phyloP scores from a whole-genome alignment of 352 stramenopile genomes.

The Thraustochytrium striatum region DNA sequence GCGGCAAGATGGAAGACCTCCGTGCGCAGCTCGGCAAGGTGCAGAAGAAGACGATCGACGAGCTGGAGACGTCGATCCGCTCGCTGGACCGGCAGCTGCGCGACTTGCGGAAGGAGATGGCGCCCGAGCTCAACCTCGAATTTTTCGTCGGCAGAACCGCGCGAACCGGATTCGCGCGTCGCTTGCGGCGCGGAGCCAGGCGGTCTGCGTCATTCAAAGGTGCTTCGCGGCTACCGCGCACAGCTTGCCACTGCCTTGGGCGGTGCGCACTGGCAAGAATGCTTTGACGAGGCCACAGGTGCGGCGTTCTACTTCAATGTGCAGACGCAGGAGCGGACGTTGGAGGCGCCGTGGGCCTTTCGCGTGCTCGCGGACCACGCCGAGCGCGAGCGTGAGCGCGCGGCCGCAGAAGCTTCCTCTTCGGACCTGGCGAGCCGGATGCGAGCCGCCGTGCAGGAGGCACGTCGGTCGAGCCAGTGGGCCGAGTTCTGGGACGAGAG shows the following conservation, averaged over 20 bases:
- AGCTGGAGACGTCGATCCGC: slow-evolving; percentile 52
- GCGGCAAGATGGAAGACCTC: slow-evolving; percentile 61
- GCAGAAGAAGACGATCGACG: slow-evolving; percentile 46
- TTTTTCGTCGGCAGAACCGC: slow-evolving; percentile 70
- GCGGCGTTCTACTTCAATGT: slow-evolving; percentile 73
- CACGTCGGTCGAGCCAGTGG: no score
- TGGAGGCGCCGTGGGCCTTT: slow-evolving; percentile 48
- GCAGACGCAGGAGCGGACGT: slow-evolving; percentile 63
- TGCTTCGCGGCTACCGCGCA: slow-evolving; percentile 70
- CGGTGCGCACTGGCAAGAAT: slow-evolving; percentile 70
- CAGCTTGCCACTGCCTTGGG: slow-evolving; percentile 66
- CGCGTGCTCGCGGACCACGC: slow-evolving; percentile 54
- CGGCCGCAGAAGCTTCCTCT: no score
- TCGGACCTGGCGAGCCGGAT: no score
- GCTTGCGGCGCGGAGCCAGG: slow-evolving; percentile 63
- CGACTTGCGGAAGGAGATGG: slow-evolving; percentile 69
- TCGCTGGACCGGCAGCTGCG: slow-evolving; percentile 63
- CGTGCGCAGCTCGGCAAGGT: slow-evolving; percentile 31
- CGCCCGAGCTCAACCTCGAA: slow-evolving; percentile 72
- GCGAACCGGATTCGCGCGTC: slow-evolving; percentile 65
- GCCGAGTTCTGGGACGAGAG: slow-evolving; percentile 46
- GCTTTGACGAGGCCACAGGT: slow-evolving; percentile 55
- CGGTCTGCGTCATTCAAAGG: slow-evolving; percentile 69
- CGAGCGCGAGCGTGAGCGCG: slow-evolving; percentile 42
- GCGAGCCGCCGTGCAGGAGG: no score